phyloP scores from a whole-genome alignment of 208 protist species.

The Leishmania gerbilli region DNA sequence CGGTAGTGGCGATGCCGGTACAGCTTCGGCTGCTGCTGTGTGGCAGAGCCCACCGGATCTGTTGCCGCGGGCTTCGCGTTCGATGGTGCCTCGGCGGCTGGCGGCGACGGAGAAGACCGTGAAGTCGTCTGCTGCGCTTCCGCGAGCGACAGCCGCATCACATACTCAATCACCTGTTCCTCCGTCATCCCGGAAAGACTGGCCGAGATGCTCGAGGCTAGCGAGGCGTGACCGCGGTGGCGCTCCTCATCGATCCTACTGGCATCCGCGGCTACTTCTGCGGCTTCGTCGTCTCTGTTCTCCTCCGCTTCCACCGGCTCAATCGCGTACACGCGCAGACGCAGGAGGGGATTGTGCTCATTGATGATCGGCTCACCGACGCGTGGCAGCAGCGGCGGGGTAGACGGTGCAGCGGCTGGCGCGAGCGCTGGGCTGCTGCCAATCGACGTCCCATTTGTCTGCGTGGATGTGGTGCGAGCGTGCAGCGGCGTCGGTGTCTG shows the following conservation, averaged over 20 bases:
- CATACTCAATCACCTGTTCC: slow-evolving; percentile 38
- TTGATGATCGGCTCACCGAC: slow-evolving; percentile 36
- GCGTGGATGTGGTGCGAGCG: slow-evolving; percentile 14
- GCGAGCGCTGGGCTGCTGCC: slow-evolving; percentile 28
- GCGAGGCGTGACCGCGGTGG: not conserved
- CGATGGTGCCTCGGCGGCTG: not conserved
- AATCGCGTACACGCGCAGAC: slow-evolving; percentile 23
- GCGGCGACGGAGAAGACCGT: not conserved
- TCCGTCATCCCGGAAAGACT: slow-evolving; percentile 34
- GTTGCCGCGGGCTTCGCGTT: not conserved
- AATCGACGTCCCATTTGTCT: slow-evolving; percentile 19
- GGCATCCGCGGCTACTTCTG: not conserved
- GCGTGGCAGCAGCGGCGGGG: slow-evolving; percentile 31
- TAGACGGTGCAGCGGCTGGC: slow-evolving; percentile 18
- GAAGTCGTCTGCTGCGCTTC: slow-evolving; percentile 18
- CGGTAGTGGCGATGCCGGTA: slow-evolving; percentile 20
- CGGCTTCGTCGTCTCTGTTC: not conserved
- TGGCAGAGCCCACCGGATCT: not conserved
- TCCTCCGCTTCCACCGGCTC: not conserved
- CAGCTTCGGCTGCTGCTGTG: not conserved
- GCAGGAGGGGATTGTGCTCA: slow-evolving; percentile 22
- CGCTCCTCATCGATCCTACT: not conserved
- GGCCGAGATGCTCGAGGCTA: not conserved
- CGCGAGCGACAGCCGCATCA: slow-evolving; percentile 34
- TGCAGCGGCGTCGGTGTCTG: slow-evolving; percentile 14